phyloP scores from a whole-genome alignment of 2,329 filamentous ascomycete species.

The Parafenestella ontariensis region DNA sequence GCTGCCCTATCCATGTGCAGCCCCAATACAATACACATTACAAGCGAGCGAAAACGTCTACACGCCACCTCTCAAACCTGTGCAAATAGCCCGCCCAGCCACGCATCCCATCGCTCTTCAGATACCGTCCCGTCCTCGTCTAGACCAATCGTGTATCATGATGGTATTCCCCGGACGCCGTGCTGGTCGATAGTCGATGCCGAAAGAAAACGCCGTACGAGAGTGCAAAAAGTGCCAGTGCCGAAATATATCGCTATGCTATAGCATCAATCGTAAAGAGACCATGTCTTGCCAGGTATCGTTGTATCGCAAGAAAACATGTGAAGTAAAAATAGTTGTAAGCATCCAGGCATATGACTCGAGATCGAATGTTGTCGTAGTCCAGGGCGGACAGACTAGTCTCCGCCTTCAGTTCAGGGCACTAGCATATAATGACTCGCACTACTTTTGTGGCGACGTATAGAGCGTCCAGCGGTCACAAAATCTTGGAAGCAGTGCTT shows the following conservation, averaged over 20 bases:
- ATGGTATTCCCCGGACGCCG: slow-evolving; percentile 30
- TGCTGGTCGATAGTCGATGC: slow-evolving; percentile 11
- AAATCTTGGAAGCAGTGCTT: neutral
- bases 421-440: neutral
- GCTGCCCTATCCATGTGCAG: slow-evolving; percentile 20
- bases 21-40: slow-evolving; percentile 27
- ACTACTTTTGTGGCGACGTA: slow-evolving; percentile 1
- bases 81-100: slow-evolving; percentile 9
- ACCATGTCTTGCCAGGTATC: slow-evolving; percentile 47
- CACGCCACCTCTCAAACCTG: slow-evolving; percentile 27
- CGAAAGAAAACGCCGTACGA: slow-evolving; percentile 28
- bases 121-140: slow-evolving; percentile 24
- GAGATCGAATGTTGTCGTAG: slow-evolving; percentile 23
- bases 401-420: neutral
- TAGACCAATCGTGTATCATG: slow-evolving; percentile 32
- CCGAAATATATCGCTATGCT: slow-evolving; percentile 44
- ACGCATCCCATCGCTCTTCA: slow-evolving; percentile 10
- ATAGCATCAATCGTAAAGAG: slow-evolving; percentile 43
- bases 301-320: slow-evolving; percentile 37
- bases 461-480: slow-evolving; percentile 10
- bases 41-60: slow-evolving; percentile 32
- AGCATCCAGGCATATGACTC: slow-evolving; percentile 27
- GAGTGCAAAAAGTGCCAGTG: slow-evolving; percentile 31
- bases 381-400: slow-evolving; percentile 2
- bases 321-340: slow-evolving; percentile 28